These are phyloP conservation scores for Malassezia slooffiae DNA, from an alignment of 1,284 basidiomycete species.

Conservation along the genomic window DNA sequence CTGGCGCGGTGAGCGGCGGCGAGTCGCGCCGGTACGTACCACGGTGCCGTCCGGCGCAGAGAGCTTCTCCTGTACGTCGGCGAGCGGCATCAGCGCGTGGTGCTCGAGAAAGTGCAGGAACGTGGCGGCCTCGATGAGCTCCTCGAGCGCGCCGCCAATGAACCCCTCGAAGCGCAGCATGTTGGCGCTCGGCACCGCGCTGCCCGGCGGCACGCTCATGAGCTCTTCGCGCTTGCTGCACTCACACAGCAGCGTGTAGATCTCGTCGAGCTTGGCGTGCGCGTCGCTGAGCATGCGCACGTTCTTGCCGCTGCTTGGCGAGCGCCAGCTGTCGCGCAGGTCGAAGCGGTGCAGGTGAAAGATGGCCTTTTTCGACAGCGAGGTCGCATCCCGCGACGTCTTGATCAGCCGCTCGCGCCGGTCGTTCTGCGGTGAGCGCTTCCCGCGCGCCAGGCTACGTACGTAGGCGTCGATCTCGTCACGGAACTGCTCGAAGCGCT, in stretches of 20 bases:
- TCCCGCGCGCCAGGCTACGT: neutral
- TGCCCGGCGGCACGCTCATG: neutral
- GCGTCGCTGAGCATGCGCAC: constrained; percentile 54
- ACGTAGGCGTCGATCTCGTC: constrained; percentile 36
- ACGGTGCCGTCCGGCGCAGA: neutral
- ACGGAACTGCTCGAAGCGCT: constrained; percentile 23
- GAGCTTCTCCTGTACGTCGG: constrained; percentile 55
- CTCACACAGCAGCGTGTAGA: constrained; percentile 57
- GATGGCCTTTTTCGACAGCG: constrained; percentile 85
- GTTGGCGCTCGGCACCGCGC: constrained; percentile 1
- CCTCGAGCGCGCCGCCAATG: constrained; percentile 45
- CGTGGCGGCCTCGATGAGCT: constrained; percentile 70
- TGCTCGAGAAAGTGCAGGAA: constrained; percentile 77
- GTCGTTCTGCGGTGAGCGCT: constrained; percentile 43
- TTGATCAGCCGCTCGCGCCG: constrained; percentile 67
- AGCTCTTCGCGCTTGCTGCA: constrained; percentile 49
- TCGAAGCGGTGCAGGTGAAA: constrained; percentile 71
- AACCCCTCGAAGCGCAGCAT: constrained; percentile 29
- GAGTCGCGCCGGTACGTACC: neutral
- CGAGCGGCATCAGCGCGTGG: constrained; percentile 59
- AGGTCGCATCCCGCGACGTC: constrained; percentile 68
- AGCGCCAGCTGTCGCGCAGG: constrained; percentile 14
- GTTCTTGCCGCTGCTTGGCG: constrained; percentile 1
- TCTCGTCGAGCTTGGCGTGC: constrained; percentile 60
- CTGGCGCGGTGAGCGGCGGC: neutral